Evolutionary conservation across 2,329 filamentous ascomycete genomes (phyloP).

Genomic region (Curvularia hawaiiensis): DNA sequence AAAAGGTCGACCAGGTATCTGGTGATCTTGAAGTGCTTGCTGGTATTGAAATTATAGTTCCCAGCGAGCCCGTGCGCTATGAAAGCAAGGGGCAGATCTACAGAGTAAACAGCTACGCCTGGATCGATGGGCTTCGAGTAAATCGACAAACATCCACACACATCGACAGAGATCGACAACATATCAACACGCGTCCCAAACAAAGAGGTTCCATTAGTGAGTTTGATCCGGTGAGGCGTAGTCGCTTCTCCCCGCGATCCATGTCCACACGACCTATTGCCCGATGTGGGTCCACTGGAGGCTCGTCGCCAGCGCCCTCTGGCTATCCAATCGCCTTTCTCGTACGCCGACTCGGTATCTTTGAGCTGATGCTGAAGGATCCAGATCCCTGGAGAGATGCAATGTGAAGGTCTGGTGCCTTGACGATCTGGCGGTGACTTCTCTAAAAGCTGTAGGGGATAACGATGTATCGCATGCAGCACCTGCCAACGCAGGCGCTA

Average conservation of each 20-base stretch:
- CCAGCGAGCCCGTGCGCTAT: neutral
- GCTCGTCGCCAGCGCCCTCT: slow-evolving; percentile 4
- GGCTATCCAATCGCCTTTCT: slow-evolving; percentile 8
- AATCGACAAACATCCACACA: neutral
- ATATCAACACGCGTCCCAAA: neutral
- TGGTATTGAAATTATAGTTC: neutral
- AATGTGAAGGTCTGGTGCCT: neutral
- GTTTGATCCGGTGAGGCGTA: slow-evolving; percentile 1
- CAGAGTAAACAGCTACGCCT: neutral
- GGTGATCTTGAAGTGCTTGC: neutral
- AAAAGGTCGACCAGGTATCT: neutral
- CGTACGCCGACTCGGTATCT: slow-evolving; percentile 1
- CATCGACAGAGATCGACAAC: neutral
- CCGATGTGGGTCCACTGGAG: slow-evolving; percentile 8
- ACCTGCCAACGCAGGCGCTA: neutral
- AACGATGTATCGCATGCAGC: neutral
- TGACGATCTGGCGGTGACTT: neutral
- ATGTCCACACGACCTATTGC: slow-evolving; percentile 6
- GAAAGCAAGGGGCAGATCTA: neutral
- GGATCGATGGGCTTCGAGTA: neutral
- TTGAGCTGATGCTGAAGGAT: neutral
- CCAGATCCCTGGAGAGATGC: neutral
- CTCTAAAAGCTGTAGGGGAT: neutral
- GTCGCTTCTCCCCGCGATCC: slow-evolving; percentile 10
- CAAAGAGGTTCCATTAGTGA: neutral